Evolutionary conservation across 2,329 filamentous ascomycete genomes (phyloP).

Genomic region (Epichloe coenophiala): DNA sequence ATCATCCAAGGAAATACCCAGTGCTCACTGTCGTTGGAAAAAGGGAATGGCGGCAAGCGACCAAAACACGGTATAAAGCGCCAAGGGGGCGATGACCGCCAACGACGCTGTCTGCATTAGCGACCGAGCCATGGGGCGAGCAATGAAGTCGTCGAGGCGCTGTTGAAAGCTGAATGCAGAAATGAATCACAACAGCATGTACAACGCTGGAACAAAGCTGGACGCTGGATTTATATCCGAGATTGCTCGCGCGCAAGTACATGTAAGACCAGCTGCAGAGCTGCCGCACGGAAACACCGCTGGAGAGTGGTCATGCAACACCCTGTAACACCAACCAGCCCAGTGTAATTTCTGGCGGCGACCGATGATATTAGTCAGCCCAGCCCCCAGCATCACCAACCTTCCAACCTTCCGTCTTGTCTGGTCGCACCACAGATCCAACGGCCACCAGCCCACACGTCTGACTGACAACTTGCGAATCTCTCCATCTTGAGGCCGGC

Average conservation of each 20-base stretch:
- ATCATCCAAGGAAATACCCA: background rate
- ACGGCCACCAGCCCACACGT: background rate
- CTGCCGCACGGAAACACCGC: too few species aligned
- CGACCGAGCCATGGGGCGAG: conserved; percentile 9
- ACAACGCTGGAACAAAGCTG: too few species aligned
- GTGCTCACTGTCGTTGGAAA: conserved; percentile 68
- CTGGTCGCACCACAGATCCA: background rate
- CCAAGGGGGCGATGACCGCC: conserved; percentile 40
- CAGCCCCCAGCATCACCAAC: background rate
- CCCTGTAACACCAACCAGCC: background rate
- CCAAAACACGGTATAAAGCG: conserved; percentile 55
- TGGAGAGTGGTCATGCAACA: background rate
- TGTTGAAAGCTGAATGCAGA: too few species aligned
- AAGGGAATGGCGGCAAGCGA: conserved; percentile 50
- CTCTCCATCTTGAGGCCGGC: background rate
- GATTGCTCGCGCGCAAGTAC: background rate
- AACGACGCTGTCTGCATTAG: conserved; percentile 16
- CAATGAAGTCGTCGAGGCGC: background rate
- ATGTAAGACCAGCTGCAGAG: too few species aligned
- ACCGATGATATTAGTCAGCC: background rate
- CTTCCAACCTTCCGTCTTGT: background rate
- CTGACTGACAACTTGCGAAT: background rate
- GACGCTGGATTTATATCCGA: background rate
- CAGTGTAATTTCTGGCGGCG: background rate
- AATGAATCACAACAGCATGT: too few species aligned